These are phyloP conservation scores for Blastomyces silverae DNA, from an alignment of 2,329 filamentous ascomycete genomes.

Conservation along the genomic window DNA sequence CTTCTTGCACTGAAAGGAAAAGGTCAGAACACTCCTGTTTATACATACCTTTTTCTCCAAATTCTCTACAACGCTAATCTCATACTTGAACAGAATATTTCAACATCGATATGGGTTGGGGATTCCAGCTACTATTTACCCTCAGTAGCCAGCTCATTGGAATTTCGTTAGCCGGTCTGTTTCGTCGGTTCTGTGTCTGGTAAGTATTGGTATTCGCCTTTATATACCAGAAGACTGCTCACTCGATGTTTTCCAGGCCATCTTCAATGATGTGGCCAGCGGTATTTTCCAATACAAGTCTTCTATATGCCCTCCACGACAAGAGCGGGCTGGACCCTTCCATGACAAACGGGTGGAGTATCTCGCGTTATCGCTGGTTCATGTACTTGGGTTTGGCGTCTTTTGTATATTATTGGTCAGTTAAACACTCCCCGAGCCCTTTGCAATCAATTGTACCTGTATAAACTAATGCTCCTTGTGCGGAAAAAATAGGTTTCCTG, in stretches of 20 bases:
- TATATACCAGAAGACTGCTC: not conserved
- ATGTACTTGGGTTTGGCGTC: constrained; percentile 48
- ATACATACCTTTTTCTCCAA: not conserved
- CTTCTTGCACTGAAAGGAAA: constrained; percentile 26
- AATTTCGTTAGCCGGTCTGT: constrained; percentile 54
- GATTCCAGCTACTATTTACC: constrained; percentile 26
- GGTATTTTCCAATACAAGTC: constrained; percentile 56
- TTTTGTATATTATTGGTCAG: constrained; percentile 56
- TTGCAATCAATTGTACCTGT: not conserved
- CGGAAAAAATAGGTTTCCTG: not conserved
- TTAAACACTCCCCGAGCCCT: not conserved
- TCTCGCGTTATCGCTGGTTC: constrained; percentile 59
- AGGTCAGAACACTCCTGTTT: constrained; percentile 16
- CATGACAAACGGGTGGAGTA: constrained; percentile 54
- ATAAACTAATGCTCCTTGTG: not conserved
- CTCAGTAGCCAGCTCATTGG: constrained; percentile 49
- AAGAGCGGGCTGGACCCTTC: constrained; percentile 47
- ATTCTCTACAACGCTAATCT: not conserved
- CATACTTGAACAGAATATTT: constrained; percentile 22
- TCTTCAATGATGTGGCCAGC: constrained; percentile 65
- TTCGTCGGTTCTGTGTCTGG: constrained; percentile 56
- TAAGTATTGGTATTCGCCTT: constrained; percentile 13
- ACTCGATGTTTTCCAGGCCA: constrained; percentile 23
- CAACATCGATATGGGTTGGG: constrained; percentile 25
- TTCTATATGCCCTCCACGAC: constrained; percentile 67